Conservation (phyloP, 1,284 basidiomycete species). For the Marasmius fiardii region DNA sequence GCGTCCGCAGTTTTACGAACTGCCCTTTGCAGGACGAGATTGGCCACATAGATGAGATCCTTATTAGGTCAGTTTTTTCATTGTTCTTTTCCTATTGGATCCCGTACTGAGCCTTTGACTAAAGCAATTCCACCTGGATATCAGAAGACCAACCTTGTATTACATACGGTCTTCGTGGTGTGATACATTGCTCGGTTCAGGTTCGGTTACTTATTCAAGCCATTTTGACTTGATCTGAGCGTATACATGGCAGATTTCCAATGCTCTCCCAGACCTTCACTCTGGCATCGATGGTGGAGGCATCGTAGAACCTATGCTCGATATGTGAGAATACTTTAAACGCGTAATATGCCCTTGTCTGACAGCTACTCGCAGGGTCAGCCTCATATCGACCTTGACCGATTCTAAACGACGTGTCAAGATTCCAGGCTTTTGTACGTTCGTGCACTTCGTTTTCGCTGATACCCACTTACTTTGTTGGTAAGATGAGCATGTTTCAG, state of each 20-base stretch:
- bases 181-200: constrained; percentile 80
- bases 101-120: constrained; percentile 1
- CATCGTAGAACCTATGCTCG: constrained; percentile 86
- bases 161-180: constrained; percentile 92
- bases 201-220: constrained; percentile 30
- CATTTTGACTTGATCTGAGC: neutral
- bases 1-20: neutral
- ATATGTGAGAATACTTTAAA: constrained; percentile 57
- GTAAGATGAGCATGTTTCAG: constrained; percentile 73
- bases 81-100: neutral
- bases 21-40: constrained; percentile 56
- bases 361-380: constrained; percentile 51
- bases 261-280: constrained; percentile 73
- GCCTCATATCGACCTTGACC: constrained; percentile 72
- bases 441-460: constrained; percentile 2
- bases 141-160: constrained; percentile 93
- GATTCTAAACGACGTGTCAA: constrained; percentile 57
- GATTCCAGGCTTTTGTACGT: constrained; percentile 85
- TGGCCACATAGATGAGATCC: constrained; percentile 81
- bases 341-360: neutral
- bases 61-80: constrained; percentile 59
- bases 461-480: constrained; percentile 8
- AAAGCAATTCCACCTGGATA: constrained; percentile 95
- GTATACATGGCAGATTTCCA: constrained; percentile 49
- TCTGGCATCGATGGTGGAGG: constrained; percentile 94